A percentile compares a stretch with the other conserved stretches of the same genome.
phyloP scores from a whole-genome alignment of 306 rosid species.

The Quercus berberidifolia region DNA sequence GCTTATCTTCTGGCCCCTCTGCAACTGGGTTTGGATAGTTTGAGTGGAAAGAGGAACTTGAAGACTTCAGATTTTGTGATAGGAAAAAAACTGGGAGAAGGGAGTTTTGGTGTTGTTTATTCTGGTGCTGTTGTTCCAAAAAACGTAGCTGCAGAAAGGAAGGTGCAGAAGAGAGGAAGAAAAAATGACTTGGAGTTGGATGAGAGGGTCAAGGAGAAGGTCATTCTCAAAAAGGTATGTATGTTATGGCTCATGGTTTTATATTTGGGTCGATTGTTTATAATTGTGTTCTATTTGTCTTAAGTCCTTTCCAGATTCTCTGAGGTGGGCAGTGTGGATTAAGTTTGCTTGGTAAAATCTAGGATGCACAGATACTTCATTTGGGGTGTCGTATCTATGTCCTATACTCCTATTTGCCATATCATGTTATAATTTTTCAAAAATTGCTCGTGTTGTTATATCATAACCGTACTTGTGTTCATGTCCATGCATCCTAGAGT shows the following conservation, averaged over 20 bases:
- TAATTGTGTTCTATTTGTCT: not conserved
- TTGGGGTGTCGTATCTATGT: too few relatives aligned
- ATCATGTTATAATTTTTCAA: too few relatives aligned
- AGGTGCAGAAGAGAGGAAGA: conserved; percentile 41
- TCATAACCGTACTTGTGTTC: too few relatives aligned
- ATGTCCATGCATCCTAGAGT: too few relatives aligned
- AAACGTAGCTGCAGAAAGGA: conserved; percentile 35
- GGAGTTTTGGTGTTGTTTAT: conserved; percentile 89
- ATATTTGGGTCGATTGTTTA: not conserved
- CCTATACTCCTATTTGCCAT: too few relatives aligned
- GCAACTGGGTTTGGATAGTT: conserved; percentile 62
- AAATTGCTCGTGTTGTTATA: too few relatives aligned
- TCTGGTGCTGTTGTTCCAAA: conserved; percentile 67
- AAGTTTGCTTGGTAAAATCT: not conserved
- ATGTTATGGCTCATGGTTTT: not conserved
- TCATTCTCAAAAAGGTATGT: conserved; percentile 84
- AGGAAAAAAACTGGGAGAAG: conserved; percentile 85
- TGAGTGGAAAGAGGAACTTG: conserved; percentile 69
- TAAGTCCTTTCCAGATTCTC: not conserved
- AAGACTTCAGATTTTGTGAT: conserved; percentile 64
- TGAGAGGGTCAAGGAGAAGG: conserved; percentile 62
- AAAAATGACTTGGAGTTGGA: conserved; percentile 33
- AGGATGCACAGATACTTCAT: too few relatives aligned
- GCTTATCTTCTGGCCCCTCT: conserved; percentile 87
- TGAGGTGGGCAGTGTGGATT: not conserved